Evolutionary conservation across 148 eudicot genomes (phyloP), one percentile per base, ranked within the genome.

Genomic region (Fagopyrum esculentum): DNA sequence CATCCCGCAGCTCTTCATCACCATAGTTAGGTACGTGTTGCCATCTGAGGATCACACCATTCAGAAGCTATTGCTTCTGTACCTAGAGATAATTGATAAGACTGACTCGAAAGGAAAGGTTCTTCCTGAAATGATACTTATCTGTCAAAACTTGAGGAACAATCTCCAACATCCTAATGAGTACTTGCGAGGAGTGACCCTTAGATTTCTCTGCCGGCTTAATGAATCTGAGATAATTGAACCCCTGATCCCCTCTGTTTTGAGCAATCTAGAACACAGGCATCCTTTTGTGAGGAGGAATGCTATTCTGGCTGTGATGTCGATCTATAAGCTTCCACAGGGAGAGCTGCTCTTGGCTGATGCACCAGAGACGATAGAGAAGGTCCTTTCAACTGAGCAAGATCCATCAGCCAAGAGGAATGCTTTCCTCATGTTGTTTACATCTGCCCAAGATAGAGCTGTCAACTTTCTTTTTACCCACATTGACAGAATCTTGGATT

Each of bases 341-440:
- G 93, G 97, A 10, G 93, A 91, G 59, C 89, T 86, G 48, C 85
- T 91, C 10, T 74, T 87, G 83, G 89, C 73, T 49, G 87, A 89
- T 82, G 93, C 85, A 4, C 93, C 93, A 0, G 97, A 91, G 72
- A 80, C 84, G 61, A 89, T 91, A 56, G 97, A 91, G 89, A 91
- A 87, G 79, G 74, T 85, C 45, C 80, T 91, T 40, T 79, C 86
- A 5, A 85, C 93, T 0, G 97, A 91, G 80, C 91, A 89, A 73
- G 97, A 91, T 73, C 86, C 83, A 5, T 90, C 97, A 70, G 96
- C 97, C 29, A 91, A 91, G 81, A 86, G 98, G 82, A 89, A 91
- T 78, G 98, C 97, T 29, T 94, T 91, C 84, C 90, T 91, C 66
- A 89, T 88, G 97, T 80, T 93, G 76, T 93, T 91, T 78, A 85